phyloP scores from a whole-genome alignment of 1,139 yeast species.

The Diutina sp. region DNA sequence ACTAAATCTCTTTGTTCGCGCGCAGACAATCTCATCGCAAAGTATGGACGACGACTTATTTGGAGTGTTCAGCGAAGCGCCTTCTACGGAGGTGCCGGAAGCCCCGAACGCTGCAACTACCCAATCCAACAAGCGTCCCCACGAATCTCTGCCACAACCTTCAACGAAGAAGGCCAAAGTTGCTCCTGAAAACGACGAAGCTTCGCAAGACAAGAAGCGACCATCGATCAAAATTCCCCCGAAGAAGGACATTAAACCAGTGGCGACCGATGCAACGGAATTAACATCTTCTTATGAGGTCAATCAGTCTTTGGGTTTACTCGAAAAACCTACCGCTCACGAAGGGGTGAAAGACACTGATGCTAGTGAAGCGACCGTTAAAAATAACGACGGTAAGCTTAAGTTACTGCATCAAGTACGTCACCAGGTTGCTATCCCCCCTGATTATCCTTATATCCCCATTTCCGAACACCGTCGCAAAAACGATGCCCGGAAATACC shows the following conservation, averaged over 20 bases:
- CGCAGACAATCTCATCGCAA: neutral
- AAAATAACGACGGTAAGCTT: constrained; percentile 36
- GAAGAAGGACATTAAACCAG: constrained; percentile 31
- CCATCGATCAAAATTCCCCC: constrained; percentile 4
- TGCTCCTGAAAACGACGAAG: constrained; percentile 5
- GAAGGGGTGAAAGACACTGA: constrained; percentile 7
- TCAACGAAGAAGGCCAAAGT: constrained; percentile 3
- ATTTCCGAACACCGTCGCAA: constrained; percentile 71
- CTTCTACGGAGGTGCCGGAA: constrained; percentile 21
- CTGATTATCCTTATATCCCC: constrained; percentile 76
- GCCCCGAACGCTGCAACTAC: neutral
- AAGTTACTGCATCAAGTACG: constrained; percentile 85
- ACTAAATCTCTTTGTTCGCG: neutral
- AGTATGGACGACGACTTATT: constrained; percentile 43
- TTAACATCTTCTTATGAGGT: constrained; percentile 88
- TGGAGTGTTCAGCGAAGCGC: constrained; percentile 54
- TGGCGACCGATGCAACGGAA: constrained; percentile 81
- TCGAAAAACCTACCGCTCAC: constrained; percentile 19
- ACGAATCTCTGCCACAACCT: neutral
- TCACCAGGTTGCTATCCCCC: constrained; percentile 95
- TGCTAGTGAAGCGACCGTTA: neutral
- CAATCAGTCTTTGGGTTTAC: constrained; percentile 62
- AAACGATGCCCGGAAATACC: constrained; percentile 76
- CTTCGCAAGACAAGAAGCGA: constrained; percentile 6
- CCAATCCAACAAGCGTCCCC: neutral